Evolutionary conservation across 1,284 basidiomycete species (phyloP), one percentile per base, ranked within the genome.

Genomic region (Irpex rosettiformis): DNA sequence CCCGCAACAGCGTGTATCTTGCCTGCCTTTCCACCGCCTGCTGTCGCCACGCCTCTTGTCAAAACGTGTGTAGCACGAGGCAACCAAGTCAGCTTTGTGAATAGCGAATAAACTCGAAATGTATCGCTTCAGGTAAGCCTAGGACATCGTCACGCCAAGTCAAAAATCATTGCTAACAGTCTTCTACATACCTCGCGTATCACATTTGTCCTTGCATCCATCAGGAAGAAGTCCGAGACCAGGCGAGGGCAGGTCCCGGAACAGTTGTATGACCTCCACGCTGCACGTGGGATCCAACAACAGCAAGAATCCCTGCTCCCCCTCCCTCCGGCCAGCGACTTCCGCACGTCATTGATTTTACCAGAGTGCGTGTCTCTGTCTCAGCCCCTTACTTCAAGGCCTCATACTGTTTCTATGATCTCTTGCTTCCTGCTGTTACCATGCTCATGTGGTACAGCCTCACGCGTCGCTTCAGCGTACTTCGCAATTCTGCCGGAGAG

Each of bases 261-360:
- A 56, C 65, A 65, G 62, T 70, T 70, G 63, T 72, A 66, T 66
- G 66, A 62, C 62, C 62, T 61, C 62, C 66, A 67, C 61, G 58
- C 64, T 66, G 59, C 64, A 68, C 61, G 57, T 58, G 57, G 37
- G 54, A 55, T 40, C 21, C 52, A 54, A 45, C 65, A 68, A 62
- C 69, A 64, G 33, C 62, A 58, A 57, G 78, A 77, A 54, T 66
- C 69, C 54, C 72, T 84, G 2, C 83, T 82, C 54, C 76, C 79
- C 62, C 77, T 93, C 29, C 86, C 87, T 53, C 80, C 86, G 33
- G 75, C 78, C 47, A 84, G 82, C 75, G 84, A 91, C 72, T 93
- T 93, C 75, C 84, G 90, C 64, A 91, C 90, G 25, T 91, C 89
- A 60, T 79, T 88, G 68, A 91, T 93, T 65, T 75, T 93, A 57